Evolutionary conservation across 495 filamentous ascomycete genomes (phyloP), one percentile per base, ranked within the genome.

Genomic region (Podospora didyma): DNA sequence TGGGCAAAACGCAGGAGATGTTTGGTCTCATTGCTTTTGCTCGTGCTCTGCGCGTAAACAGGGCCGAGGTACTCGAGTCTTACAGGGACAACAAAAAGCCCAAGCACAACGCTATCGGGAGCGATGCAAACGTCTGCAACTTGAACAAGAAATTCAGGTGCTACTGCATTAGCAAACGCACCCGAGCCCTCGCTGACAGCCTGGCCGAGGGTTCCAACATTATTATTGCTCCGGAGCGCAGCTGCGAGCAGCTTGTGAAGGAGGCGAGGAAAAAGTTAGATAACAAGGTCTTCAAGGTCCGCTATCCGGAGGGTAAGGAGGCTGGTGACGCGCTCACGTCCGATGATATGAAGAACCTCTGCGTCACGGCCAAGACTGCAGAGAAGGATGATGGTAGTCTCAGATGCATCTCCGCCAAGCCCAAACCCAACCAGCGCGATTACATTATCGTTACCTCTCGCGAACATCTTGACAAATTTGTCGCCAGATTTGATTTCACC

Each of bases 1-100:
- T 68, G 46, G 66, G 66, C 22, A 68, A 68, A 56, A 68, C 63
- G 19, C 58, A 62, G 45, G 63, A 68, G 41, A 64, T 66, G 60
- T 62, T 62, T 31, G 66, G 63, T 11, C 0, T 61, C 2, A 39
- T 66, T 37, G 58, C 58, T 17, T 41, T 66, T 9, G 57, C 56
- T 23, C 11, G 51, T 20, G 46, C 35, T 17, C 54, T 68, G 11
- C 51, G 63, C 10, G 26, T 41, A 41, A 56, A 44, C 31, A 63
- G 52, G 54, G 46, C 47, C 7, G 66, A 68, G 24, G 66, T 64
- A 2, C 19, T 35, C 1, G 53, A 16, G 17, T 57, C 51, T n/a
- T n/a, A n/a, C 0, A 26, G 26, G 17, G 21, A 42, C 4, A 23
- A 31, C 23, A 46, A 45, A 19, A 20, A 37, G 2, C 22, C 16